Evolutionary conservation across 768 basidiomycete species (phyloP), one percentile per base, ranked within the genome.

Genomic region (Lactarius vividus): DNA sequence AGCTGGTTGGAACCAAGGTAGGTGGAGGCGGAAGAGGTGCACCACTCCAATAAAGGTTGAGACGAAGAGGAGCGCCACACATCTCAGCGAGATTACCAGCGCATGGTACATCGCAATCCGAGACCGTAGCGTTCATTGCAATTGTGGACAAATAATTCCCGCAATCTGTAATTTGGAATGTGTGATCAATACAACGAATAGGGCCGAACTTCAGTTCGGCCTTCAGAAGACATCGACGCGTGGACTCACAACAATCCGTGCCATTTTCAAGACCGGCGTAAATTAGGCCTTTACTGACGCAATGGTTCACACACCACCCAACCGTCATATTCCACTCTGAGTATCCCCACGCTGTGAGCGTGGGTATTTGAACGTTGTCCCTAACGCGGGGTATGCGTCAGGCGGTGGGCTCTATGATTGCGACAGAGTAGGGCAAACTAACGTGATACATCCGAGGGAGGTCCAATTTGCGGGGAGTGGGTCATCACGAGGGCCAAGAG

Each of bases 241-340:
- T 5, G 2, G 0, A 46, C 44, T 46, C 4, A 46, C 44, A 11
- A 8, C 44, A 46, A 1, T 46, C 20, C 20, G 0, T 11, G 44
- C 44, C 44, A 2, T 11, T 11, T 23, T 4, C 10, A 23, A 46
- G 3, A 46, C n/a, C 44, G 20, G 44, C 44, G 11, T 10, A 46
- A 44, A 10, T 2, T 10, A 6, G 3, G n/a, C 6, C 42, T 3
- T 4, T 10, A 16, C 15, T 39, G 16, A 15, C 1, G 44, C n/a
- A 46, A 46, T 9, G 44, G 44, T 11, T 4, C 2, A 44, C 8
- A n/a, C 42, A 44, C 7, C 0, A n/a, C 3, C 7, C 10, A n/a
- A 1, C 0, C n/a, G 44, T 46, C 44, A 46, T n/a, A n/a, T 10
- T 1, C 0, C 0, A 0, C 44, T 0, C 10, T 44, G 40, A 44